phyloP scores from a whole-genome alignment of 495 filamentous ascomycete species.

The Cercophora newfieldiana region DNA sequence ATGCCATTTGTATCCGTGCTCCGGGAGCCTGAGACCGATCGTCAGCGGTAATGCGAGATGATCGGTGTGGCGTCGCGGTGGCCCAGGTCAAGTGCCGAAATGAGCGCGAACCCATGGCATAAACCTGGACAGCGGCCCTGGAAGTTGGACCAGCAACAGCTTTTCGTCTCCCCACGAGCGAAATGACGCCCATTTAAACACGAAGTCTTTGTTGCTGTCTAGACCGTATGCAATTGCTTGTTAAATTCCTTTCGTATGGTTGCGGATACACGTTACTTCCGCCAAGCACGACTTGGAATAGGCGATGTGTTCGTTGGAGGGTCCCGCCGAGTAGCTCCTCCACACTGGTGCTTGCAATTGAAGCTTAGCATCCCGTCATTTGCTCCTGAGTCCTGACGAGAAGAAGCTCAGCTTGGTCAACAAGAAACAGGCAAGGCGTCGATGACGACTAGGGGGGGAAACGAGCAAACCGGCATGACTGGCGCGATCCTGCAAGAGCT shows the following conservation, averaged over 20 bases:
- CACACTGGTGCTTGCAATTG: neutral
- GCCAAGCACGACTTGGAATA: neutral
- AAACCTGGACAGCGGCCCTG: neutral
- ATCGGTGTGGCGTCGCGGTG: neutral
- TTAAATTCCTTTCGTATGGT: neutral
- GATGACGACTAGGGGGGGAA: neutral
- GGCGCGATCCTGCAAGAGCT: neutral
- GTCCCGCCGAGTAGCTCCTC: neutral
- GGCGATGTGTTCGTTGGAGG: neutral
- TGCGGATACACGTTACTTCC: neutral
- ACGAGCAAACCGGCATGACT: neutral
- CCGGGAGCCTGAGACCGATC: neutral
- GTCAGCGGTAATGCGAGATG: neutral
- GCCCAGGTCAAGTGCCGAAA: neutral
- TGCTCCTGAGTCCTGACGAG: neutral
- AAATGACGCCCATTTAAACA: constrained; percentile 2
- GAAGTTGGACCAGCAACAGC: neutral
- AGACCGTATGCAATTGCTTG: neutral
- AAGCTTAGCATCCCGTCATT: neutral
- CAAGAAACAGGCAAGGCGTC: neutral
- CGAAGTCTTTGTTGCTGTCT: neutral
- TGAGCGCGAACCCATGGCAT: neutral
- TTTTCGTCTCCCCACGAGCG: neutral
- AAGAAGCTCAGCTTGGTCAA: neutral
- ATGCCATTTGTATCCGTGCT: neutral